Conservation (phyloP, 148 eudicot species). For the Talinum fruticosum region DNA sequence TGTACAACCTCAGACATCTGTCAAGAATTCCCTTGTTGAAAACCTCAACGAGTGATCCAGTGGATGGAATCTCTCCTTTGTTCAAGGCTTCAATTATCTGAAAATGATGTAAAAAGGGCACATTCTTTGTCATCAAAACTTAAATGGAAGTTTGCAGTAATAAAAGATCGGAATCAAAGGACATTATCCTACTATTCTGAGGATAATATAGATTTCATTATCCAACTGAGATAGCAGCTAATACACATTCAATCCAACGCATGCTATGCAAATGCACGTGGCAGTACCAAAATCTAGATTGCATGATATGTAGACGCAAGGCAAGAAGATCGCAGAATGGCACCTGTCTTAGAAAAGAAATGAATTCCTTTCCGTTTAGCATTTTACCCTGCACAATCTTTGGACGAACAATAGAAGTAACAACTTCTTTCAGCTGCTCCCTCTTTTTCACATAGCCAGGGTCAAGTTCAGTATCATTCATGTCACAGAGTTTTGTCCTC, state of each 20-base stretch:
- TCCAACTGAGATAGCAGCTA: not conserved
- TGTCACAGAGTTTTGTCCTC: slow-evolving; percentile 89
- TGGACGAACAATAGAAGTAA: slow-evolving; percentile 70
- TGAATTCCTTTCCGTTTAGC: slow-evolving; percentile 87
- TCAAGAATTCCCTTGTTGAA: slow-evolving; percentile 90
- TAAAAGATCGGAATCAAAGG: not conserved
- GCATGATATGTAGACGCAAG: not conserved
- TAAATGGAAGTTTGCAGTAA: not conserved
- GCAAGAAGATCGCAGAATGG: slow-evolving; percentile 15
- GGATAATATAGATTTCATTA: too few species aligned
- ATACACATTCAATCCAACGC: not conserved
- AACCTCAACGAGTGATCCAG: slow-evolving; percentile 96
- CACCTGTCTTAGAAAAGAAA: slow-evolving; percentile 89
- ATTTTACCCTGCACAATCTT: slow-evolving; percentile 88
- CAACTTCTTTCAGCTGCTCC: slow-evolving; percentile 70
- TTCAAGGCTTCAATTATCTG: slow-evolving; percentile 98
- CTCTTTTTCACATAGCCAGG: slow-evolving; percentile 71
- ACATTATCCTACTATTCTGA: too few species aligned
- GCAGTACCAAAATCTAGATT: not conserved
- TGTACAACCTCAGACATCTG: slow-evolving; percentile 74
- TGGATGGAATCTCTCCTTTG: slow-evolving; percentile 97
- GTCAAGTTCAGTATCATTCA: slow-evolving; percentile 92
- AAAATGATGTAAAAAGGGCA: slow-evolving; percentile 11
- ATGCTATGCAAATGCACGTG: not conserved
- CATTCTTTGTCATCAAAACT: not conserved